Conservation (phyloP, 768 basidiomycete species). For the Mycena polygramma region DNA sequence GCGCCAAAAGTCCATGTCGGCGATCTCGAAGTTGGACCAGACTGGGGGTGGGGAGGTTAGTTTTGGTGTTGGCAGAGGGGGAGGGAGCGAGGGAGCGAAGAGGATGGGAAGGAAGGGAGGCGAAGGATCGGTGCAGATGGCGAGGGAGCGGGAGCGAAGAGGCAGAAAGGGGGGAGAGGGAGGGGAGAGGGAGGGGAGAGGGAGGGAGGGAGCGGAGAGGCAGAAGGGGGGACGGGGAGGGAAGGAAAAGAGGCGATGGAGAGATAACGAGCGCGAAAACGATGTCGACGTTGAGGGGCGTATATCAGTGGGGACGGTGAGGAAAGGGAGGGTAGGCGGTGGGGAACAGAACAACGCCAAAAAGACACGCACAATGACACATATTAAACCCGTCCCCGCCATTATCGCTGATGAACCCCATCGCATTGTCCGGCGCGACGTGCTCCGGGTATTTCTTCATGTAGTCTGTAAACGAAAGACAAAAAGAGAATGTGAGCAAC, state of each 20-base stretch:
- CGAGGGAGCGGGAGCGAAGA: not conserved
- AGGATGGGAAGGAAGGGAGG: not conserved
- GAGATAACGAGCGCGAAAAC: too few relatives aligned
- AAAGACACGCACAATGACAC: constrained; percentile 72
- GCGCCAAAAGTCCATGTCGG: constrained; percentile 74
- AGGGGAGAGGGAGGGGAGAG: not conserved
- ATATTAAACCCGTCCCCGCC: constrained; percentile 75
- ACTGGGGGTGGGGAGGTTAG: constrained; percentile 45
- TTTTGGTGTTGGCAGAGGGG: not conserved
- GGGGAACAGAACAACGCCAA: too few relatives aligned
- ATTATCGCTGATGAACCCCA: constrained; percentile 64
- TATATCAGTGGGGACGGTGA: too few relatives aligned
- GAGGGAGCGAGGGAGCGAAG: not conserved
- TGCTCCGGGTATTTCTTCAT: constrained; percentile 64
- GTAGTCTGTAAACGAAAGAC: too few relatives aligned
- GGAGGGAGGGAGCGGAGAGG: not conserved
- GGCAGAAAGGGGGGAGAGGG: not conserved
- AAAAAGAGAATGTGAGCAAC: too few relatives aligned
- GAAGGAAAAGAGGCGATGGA: too few relatives aligned
- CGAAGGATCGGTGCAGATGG: too few relatives aligned
- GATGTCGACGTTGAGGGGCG: too few relatives aligned
- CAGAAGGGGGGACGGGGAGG: not conserved
- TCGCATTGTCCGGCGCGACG: constrained; percentile 69
- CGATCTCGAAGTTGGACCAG: constrained; percentile 82
- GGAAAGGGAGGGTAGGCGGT: too few relatives aligned